Percentiles rank a stretch among this genome's conserved stretches.
Conservation (phyloP, 345 rosid genomes). For the Anastatica hierochuntica region DNA sequence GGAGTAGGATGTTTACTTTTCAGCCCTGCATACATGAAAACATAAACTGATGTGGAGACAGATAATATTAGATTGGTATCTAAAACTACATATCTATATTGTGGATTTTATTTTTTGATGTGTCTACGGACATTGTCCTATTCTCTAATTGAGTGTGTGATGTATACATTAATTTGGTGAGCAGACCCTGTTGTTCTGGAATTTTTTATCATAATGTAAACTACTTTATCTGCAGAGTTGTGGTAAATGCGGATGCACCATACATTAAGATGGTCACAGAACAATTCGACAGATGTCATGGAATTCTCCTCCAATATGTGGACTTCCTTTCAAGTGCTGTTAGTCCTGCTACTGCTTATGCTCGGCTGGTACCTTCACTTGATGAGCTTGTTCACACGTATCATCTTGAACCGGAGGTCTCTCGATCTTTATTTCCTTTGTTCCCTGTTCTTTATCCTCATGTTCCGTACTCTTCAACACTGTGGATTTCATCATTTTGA, state of each 20-base stretch:
- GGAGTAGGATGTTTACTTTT: neutral
- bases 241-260: slow-evolving; percentile 87
- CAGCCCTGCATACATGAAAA: slow-evolving; percentile 7
- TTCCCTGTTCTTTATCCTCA: slow-evolving; percentile 7
- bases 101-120: slow-evolving; percentile 3
- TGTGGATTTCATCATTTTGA: slow-evolving; percentile 1
- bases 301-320: slow-evolving; percentile 96
- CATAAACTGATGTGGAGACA: neutral
- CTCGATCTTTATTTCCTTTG: slow-evolving; percentile 15
- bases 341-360: slow-evolving; percentile 64
- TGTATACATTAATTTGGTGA: slow-evolving; percentile 1
- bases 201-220: slow-evolving; percentile 7
- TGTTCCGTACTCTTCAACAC: slow-evolving; percentile 2
- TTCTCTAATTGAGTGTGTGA: slow-evolving; percentile 9
- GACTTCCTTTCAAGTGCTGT: slow-evolving; percentile 87
- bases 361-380: slow-evolving; percentile 77
- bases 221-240: slow-evolving; percentile 54
- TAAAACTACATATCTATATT: slow-evolving; percentile 8
- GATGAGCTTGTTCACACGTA: slow-evolving; percentile 76
- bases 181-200: neutral
- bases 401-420: slow-evolving; percentile 97
- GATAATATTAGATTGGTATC: neutral
- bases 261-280: slow-evolving; percentile 99
- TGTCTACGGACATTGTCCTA: slow-evolving; percentile 3
- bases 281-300: slow-evolving; percentile 97